Evolutionary conservation across 768 basidiomycete species (phyloP).

Genomic region (Rhizopogon rudus): DNA sequence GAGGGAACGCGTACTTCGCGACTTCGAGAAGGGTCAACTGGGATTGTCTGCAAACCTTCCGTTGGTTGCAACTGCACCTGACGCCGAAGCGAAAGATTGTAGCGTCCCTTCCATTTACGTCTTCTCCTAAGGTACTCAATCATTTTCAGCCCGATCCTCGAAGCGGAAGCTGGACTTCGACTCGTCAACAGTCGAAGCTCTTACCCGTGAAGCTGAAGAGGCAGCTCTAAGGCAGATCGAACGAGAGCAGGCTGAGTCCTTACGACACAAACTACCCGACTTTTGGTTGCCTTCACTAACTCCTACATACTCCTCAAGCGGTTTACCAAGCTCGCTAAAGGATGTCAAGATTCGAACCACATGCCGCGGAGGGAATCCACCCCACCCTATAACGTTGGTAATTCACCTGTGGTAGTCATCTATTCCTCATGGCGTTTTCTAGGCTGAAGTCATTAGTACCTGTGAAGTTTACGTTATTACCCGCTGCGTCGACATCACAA

Average conservation of each 20-base stretch:
- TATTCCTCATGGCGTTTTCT: slow-evolving; percentile 3
- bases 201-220: slow-evolving; percentile 82
- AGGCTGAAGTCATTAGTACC: slow-evolving; percentile 82
- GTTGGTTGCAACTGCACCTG: slow-evolving; percentile 32
- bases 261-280: slow-evolving; percentile 88
- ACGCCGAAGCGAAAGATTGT: slow-evolving; percentile 33
- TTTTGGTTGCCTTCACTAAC: slow-evolving; percentile 97
- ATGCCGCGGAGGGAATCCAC: slow-evolving; percentile 76
- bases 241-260: slow-evolving; percentile 76
- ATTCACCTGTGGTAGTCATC: background rate
- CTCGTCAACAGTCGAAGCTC: slow-evolving; percentile 58
- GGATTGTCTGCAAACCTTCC: slow-evolving; percentile 48
- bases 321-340: slow-evolving; percentile 58
- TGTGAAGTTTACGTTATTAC: slow-evolving; percentile 69
- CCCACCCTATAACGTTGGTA: slow-evolving; percentile 75
- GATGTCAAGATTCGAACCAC: slow-evolving; percentile 87
- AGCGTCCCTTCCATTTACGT: slow-evolving; percentile 9
- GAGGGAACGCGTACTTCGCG: slow-evolving; percentile 80
- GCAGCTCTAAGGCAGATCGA: slow-evolving; percentile 81
- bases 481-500: slow-evolving; percentile 31
- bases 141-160: slow-evolving; percentile 45
- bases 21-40: slow-evolving; percentile 87
- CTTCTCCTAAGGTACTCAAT: background rate
- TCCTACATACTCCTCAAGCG: slow-evolving; percentile 66
- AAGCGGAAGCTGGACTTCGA: slow-evolving; percentile 91